Conservation (phyloP, 2,329 filamentous ascomycete genomes). For the Colletotrichum camelliae region DNA sequence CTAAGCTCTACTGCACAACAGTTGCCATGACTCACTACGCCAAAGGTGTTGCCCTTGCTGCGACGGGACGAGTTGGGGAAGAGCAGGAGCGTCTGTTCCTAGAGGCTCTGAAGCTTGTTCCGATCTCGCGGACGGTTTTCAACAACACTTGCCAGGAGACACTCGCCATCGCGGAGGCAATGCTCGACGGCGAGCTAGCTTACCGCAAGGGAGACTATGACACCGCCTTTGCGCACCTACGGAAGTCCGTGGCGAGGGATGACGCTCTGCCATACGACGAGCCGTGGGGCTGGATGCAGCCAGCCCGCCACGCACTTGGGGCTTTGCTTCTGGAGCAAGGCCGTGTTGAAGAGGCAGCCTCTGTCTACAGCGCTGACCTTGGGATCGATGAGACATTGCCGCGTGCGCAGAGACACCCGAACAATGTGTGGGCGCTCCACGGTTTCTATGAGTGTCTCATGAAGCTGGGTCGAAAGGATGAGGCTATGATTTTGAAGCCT, state of each 20-base stretch:
- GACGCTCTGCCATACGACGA: constrained; percentile 73
- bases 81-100: constrained; percentile 56
- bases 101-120: constrained; percentile 56
- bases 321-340: constrained; percentile 73
- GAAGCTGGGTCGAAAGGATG: constrained; percentile 51
- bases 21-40: constrained; percentile 73
- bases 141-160: constrained; percentile 71
- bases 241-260: constrained; percentile 62
- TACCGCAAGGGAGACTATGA: constrained; percentile 68
- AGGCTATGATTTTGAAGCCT: constrained; percentile 40
- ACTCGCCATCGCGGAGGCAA: constrained; percentile 65
- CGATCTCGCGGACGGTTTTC: constrained; percentile 67
- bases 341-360: constrained; percentile 58
- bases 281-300: constrained; percentile 84
- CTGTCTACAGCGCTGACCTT: constrained; percentile 65
- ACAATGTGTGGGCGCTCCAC: constrained; percentile 78
- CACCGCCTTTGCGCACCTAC: constrained; percentile 63
- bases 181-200: constrained; percentile 77
- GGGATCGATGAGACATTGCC: constrained; percentile 66
- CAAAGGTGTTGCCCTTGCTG: constrained; percentile 70
- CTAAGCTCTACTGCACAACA: constrained; percentile 69
- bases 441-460: constrained; percentile 74
- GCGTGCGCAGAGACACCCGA: constrained; percentile 69
- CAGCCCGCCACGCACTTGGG: constrained; percentile 72
- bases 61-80: constrained; percentile 56